These are phyloP conservation scores for Globisporangium apiculatum DNA, from an alignment of 352 stramenopile species.

Conservation along the genomic window DNA sequence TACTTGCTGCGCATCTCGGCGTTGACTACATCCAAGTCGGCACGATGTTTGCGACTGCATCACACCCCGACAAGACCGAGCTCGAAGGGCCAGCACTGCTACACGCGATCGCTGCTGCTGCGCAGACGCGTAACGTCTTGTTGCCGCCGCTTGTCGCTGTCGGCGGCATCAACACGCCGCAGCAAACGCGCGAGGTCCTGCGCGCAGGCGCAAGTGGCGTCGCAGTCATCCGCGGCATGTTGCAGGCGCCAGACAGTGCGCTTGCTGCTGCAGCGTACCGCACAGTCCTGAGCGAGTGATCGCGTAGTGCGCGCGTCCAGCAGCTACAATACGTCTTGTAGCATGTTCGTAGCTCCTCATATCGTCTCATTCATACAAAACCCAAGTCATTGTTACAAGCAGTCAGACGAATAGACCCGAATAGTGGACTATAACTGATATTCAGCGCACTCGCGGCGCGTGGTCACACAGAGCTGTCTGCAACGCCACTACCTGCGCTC, in stretches of 20 bases:
- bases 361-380: too few relatives aligned
- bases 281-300: slow-evolving; percentile 3
- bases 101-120: slow-evolving; percentile 10
- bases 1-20: slow-evolving; percentile 14
- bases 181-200: slow-evolving; percentile 21
- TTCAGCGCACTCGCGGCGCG: too few relatives aligned
- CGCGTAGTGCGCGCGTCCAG: too few relatives aligned
- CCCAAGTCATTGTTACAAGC: too few relatives aligned
- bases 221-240: slow-evolving; percentile 37
- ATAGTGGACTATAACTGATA: too few relatives aligned
- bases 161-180: slow-evolving; percentile 29
- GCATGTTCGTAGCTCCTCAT: too few relatives aligned
- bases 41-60: slow-evolving; percentile 46
- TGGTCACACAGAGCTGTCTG: too few relatives aligned
- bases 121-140: neutral
- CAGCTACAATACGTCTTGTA: too few relatives aligned
- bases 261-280: slow-evolving; percentile 6
- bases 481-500: too few relatives aligned
- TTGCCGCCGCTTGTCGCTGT: slow-evolving; percentile 25
- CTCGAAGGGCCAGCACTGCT: slow-evolving; percentile 36
- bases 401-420: too few relatives aligned
- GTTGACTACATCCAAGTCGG: slow-evolving; percentile 48
- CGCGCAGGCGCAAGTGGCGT: slow-evolving; percentile 28
- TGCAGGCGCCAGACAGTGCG: slow-evolving; percentile 16
- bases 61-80: slow-evolving; percentile 37